Evolutionary conservation across 2,329 filamentous ascomycete genomes (phyloP).

Genomic region (Penicillium sp.): DNA sequence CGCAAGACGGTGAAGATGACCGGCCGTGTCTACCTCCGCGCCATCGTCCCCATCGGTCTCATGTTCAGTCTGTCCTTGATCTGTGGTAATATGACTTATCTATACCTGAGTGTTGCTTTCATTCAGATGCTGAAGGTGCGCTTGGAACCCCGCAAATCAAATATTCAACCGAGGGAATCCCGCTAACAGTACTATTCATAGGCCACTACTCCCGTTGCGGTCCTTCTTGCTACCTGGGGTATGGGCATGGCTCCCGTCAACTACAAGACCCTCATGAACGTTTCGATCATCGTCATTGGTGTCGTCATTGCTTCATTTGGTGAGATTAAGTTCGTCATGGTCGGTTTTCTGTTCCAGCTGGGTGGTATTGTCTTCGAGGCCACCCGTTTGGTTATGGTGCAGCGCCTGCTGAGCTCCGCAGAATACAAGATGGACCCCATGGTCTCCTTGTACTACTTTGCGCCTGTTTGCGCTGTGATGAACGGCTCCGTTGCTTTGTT

Average conservation of each 20-base stretch:
- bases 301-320: constrained; percentile 92
- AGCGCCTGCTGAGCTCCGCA: constrained; percentile 72
- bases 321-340: constrained; percentile 80
- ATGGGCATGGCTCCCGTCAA: constrained; percentile 83
- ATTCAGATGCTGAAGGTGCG: constrained; percentile 88
- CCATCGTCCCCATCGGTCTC: constrained; percentile 90
- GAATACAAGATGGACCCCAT: constrained; percentile 88
- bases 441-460: constrained; percentile 87
- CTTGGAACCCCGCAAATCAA: not conserved
- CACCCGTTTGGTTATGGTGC: constrained; percentile 78
- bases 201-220: constrained; percentile 93
- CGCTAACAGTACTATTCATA: constrained; percentile 33
- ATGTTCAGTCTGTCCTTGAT: constrained; percentile 97
- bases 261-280: constrained; percentile 84
- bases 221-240: constrained; percentile 84
- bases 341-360: constrained; percentile 68
- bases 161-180: not conserved
- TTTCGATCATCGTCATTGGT: constrained; percentile 91
- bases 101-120: constrained; percentile 93
- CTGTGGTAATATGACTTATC: constrained; percentile 92
- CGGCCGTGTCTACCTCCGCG: constrained; percentile 83
- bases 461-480: constrained; percentile 78
- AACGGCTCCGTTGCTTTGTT: constrained; percentile 70
- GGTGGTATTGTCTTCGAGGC: constrained; percentile 79
- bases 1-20: constrained; percentile 98